Evolutionary conservation across 192 early-diverging fungal genomes (phyloP).

Genomic region (Oehlia diaphana): DNA sequence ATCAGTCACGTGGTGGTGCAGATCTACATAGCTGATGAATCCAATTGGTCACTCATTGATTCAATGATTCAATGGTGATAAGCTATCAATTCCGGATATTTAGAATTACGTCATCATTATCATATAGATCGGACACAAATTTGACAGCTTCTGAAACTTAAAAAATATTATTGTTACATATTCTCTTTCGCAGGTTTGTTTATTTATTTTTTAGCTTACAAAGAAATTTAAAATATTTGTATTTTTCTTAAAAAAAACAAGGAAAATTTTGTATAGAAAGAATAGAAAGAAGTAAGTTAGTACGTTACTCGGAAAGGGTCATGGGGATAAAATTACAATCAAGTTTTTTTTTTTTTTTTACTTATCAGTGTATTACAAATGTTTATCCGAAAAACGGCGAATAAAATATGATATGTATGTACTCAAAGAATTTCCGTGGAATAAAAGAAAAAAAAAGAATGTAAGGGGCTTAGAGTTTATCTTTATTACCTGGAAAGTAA

Average conservation of each 20-base stretch:
- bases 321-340: background rate
- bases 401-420: background rate
- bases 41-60: no score
- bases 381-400: background rate
- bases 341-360: background rate
- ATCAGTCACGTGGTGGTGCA: no score
- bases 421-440: background rate
- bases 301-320: background rate
- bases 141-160: no score
- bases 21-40: no score
- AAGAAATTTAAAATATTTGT: no score
- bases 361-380: background rate
- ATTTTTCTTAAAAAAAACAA: background rate
- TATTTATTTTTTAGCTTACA: no score
- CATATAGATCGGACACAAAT: no score
- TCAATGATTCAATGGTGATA: no score
- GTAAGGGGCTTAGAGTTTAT: background rate
- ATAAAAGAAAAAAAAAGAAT: background rate
- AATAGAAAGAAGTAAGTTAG: background rate
- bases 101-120: no score
- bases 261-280: background rate
- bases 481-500: background rate
- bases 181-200: no score
- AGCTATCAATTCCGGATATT: no score
- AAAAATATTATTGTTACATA: no score